Evolutionary conservation across 2,329 filamentous ascomycete species (phyloP).

Genomic region (Diaporthe helianthi): DNA sequence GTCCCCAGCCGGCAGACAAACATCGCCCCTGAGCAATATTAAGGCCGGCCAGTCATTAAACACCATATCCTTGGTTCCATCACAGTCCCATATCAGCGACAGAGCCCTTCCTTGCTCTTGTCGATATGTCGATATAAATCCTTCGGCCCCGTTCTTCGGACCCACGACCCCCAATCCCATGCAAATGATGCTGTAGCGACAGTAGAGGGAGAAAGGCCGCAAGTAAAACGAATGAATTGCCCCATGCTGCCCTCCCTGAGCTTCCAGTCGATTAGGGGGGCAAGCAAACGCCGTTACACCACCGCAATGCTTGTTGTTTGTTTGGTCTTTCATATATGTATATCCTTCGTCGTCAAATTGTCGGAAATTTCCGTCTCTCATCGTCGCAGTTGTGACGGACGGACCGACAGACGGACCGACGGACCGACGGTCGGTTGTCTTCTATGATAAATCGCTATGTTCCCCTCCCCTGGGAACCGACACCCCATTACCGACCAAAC

Average conservation of each 20-base stretch:
- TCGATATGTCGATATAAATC: no score
- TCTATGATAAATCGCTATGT: not conserved
- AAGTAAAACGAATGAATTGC: constrained; percentile 11
- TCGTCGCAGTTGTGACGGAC: not conserved
- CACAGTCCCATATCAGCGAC: no score
- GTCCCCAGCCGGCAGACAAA: not conserved
- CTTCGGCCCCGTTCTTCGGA: no score
- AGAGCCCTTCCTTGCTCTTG: not conserved
- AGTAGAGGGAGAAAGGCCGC: not conserved
- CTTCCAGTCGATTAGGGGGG: no score
- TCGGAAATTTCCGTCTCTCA: not conserved
- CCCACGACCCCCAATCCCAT: not conserved
- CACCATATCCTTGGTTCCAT: not conserved
- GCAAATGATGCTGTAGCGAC: constrained; percentile 28
- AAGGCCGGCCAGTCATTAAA: not conserved
- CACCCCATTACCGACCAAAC: not conserved
- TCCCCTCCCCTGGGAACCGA: not conserved
- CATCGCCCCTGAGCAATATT: not conserved
- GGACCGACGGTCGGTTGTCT: not conserved
- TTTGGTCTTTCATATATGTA: constrained; percentile 23
- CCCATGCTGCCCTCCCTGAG: not conserved
- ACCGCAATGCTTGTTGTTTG: constrained; percentile 27
- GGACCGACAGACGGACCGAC: not conserved
- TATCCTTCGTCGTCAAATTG: not conserved
- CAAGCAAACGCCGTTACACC: constrained; percentile 26